These are phyloP conservation scores for Jackrogersella minutella DNA, from an alignment of 495 filamentous ascomycete genomes.

Conservation along the genomic window DNA sequence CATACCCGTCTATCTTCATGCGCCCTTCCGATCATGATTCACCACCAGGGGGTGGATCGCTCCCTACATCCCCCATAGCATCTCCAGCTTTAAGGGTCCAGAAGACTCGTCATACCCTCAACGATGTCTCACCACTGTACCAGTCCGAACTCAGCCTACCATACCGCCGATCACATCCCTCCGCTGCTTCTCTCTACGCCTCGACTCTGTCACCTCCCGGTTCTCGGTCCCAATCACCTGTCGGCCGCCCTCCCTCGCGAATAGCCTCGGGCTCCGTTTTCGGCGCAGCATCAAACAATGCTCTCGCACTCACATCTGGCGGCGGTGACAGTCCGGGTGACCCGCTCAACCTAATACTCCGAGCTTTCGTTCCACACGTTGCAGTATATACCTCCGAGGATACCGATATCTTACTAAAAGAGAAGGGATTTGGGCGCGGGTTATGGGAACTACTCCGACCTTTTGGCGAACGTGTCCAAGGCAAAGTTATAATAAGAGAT, in stretches of 20 bases:
- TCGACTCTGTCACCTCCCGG: constrained; percentile 61
- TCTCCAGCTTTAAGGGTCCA: constrained; percentile 50
- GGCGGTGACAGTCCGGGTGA: constrained; percentile 64
- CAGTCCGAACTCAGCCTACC: constrained; percentile 57
- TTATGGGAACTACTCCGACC: constrained; percentile 86
- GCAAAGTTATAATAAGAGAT: constrained; percentile 89
- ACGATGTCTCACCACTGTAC: constrained; percentile 45
- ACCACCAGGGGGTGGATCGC: constrained; percentile 45
- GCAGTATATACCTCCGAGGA: constrained; percentile 84
- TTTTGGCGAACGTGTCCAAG: constrained; percentile 88
- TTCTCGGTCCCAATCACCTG: constrained; percentile 67
- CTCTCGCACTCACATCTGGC: constrained; percentile 56
- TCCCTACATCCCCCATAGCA: constrained; percentile 53
- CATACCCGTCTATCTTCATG: constrained; percentile 47
- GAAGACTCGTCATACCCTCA: constrained; percentile 48
- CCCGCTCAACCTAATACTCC: constrained; percentile 75
- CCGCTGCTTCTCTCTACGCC: constrained; percentile 67
- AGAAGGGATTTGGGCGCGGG: constrained; percentile 85
- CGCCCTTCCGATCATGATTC: constrained; percentile 54
- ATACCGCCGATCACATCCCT: constrained; percentile 61
- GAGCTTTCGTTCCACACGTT: constrained; percentile 86
- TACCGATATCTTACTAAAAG: constrained; percentile 77
- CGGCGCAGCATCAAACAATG: constrained; percentile 48
- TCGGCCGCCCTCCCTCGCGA: constrained; percentile 62
- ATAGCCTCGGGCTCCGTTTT: constrained; percentile 58